A percentile compares a stretch with the other conserved stretches of the same genome.
These are phyloP conservation scores for Fusarium buharicum DNA, from an alignment of 2,329 filamentous ascomycete genomes.

Conservation along the genomic window DNA sequence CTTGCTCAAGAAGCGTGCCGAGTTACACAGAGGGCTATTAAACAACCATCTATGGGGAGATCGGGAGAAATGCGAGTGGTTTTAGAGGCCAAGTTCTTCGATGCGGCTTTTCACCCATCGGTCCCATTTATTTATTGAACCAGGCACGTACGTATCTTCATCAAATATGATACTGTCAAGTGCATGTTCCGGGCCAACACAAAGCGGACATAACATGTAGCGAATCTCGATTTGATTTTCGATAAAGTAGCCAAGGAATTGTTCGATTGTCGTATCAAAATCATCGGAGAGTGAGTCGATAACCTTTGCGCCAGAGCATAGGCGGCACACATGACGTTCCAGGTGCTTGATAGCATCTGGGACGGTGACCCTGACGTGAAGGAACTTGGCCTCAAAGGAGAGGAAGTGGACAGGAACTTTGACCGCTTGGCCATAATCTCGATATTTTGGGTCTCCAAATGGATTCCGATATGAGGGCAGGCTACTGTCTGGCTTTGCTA, in stretches of 20 bases:
- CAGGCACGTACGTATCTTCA: not conserved
- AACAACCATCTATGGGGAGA: too few relatives aligned
- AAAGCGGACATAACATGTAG: conserved; percentile 8
- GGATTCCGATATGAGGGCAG: rapidly evolving
- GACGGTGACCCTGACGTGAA: not conserved
- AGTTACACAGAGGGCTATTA: too few relatives aligned
- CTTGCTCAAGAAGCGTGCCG: too few relatives aligned
- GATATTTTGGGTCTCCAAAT: not conserved
- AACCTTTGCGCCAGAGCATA: rapidly evolving
- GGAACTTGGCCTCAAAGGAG: not conserved
- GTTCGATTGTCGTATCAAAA: not conserved
- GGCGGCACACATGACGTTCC: not conserved
- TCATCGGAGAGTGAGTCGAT: not conserved
- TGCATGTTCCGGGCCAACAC: not conserved
- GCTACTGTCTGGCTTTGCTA: not conserved
- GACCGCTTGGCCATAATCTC: not conserved
- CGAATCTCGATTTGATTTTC: too few relatives aligned
- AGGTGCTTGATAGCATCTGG: conserved; percentile 7
- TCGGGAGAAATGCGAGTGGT: too few relatives aligned
- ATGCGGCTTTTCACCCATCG: too few relatives aligned
- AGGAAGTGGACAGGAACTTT: not conserved
- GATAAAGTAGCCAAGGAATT: not conserved
- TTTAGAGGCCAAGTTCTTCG: too few relatives aligned
- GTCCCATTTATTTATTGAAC: too few relatives aligned
- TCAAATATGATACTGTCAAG: not conserved